Percentiles rank a stretch among this genome's conserved stretches.
These are phyloP conservation scores for Scutellospora calospora DNA, from an alignment of 371 early-diverging fungal species.

Conservation along the genomic window DNA sequence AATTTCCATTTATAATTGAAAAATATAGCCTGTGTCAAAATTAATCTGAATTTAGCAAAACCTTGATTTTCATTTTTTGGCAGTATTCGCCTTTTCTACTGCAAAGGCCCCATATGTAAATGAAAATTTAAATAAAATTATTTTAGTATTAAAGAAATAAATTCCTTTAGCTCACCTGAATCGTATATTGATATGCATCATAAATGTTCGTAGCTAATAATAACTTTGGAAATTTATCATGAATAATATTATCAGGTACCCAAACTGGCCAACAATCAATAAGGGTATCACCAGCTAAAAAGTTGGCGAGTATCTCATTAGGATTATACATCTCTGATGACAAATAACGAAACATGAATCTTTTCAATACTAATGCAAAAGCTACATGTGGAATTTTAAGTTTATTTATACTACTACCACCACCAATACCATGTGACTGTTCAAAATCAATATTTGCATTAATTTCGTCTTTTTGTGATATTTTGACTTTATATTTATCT, in stretches of 20 bases:
- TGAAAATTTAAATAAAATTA: no score
- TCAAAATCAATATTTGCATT: neutral
- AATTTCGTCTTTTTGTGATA: neutral
- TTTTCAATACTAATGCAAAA: constrained; percentile 11
- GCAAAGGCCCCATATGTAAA: no score
- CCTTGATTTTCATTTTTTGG: no score
- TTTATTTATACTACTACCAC: no score
- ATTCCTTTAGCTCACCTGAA: constrained; percentile 7
- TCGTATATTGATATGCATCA: neutral
- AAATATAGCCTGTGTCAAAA: no score
- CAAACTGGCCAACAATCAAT: constrained; percentile 4
- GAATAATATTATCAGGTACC: neutral
- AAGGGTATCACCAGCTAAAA: neutral
- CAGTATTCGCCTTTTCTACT: no score
- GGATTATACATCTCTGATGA: neutral
- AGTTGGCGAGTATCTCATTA: neutral
- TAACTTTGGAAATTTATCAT: neutral
- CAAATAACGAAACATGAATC: constrained; percentile 19
- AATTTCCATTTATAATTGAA: no score
- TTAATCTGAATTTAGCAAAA: no score
- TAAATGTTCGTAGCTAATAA: constrained; percentile 1
- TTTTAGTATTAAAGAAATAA: no score
- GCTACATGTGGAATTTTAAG: constrained; percentile 15
- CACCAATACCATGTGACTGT: neutral
- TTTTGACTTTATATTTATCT: neutral